These are phyloP conservation scores for Trichoderma virens DNA, from an alignment of 495 filamentous ascomycete species.

Conservation along the genomic window DNA sequence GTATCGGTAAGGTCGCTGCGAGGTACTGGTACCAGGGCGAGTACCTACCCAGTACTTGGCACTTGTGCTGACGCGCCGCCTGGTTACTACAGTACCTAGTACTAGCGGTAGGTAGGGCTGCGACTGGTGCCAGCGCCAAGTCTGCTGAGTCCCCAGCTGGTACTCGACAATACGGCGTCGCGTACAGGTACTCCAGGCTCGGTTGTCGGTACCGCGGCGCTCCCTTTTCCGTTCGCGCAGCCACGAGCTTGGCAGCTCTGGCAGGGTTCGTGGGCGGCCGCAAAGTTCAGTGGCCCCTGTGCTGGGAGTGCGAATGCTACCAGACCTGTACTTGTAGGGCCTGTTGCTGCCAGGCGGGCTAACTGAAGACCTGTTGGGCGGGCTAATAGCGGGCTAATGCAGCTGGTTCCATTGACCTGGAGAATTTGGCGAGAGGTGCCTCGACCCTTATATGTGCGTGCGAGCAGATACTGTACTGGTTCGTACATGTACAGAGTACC, in stretches of 20 bases:
- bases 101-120: background rate
- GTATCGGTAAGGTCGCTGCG: background rate
- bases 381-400: too few species aligned
- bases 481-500: too few species aligned
- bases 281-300: conserved; percentile 3
- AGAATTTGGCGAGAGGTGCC: too few species aligned
- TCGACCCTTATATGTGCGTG: too few species aligned
- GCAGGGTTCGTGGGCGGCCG: background rate
- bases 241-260: background rate
- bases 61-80: background rate
- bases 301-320: too few species aligned
- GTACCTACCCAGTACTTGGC: background rate
- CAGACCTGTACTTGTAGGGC: background rate
- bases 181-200: background rate
- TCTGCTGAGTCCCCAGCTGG: background rate
- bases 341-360: too few species aligned
- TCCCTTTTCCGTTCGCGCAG: background rate
- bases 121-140: background rate
- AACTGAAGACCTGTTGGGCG: background rate
- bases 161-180: background rate
- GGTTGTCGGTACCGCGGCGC: background rate
- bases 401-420: too few species aligned
- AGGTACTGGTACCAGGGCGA: background rate
- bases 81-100: too few species aligned
- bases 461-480: too few species aligned